phyloP scores from a whole-genome alignment of 2,329 filamentous ascomycete species.

The Xylaria sp. region DNA sequence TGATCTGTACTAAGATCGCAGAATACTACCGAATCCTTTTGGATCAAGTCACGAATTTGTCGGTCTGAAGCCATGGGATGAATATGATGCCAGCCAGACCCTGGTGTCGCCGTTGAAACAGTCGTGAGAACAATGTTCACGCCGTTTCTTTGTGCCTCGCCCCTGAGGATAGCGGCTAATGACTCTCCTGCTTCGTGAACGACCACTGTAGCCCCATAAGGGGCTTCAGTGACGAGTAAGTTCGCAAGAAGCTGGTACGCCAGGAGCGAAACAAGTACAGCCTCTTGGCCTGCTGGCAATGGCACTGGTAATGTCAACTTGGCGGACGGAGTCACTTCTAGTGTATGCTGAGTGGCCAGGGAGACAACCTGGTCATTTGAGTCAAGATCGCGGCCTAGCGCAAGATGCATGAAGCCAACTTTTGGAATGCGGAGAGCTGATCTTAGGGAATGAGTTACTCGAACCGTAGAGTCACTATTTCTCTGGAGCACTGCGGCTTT shows the following conservation, averaged over 20 bases:
- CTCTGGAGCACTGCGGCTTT: not conserved
- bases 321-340: not conserved
- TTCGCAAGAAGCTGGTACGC: slow-evolving; percentile 5
- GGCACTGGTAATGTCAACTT: not conserved
- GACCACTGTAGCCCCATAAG: slow-evolving; percentile 1
- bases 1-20: slow-evolving; percentile 2
- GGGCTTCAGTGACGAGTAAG: not conserved
- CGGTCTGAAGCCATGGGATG: not conserved
- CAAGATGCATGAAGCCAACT: slow-evolving; percentile 10
- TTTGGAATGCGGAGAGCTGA: slow-evolving; percentile 4
- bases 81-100: not conserved
- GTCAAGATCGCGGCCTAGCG: not conserved
- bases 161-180: not conserved
- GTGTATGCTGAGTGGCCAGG: not conserved
- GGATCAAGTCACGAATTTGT: not conserved
- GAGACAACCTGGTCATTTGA: slow-evolving; percentile 1
- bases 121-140: not conserved
- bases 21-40: slow-evolving; percentile 1
- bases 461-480: not conserved
- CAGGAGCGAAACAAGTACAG: not conserved
- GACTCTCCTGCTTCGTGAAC: not conserved
- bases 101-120: not conserved
- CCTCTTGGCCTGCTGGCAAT: not conserved
- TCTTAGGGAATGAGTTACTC: slow-evolving; percentile 4
- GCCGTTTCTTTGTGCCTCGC: not conserved